Base-by-base conservation (phyloP, 331 rosid species). In the Quercus phellos region DNA sequence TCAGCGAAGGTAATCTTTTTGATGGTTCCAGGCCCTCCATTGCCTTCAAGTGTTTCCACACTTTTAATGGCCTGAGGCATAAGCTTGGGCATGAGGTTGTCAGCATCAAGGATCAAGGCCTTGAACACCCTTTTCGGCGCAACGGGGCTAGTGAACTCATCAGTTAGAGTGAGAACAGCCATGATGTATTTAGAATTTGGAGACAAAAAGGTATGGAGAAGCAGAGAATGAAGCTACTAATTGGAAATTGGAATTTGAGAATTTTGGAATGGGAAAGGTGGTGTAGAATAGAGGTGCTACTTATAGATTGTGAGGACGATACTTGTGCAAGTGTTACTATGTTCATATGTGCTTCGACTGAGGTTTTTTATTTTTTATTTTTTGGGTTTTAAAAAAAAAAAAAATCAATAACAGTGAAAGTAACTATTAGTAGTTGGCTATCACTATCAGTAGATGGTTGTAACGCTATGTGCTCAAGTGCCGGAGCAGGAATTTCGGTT, bases 11-110 rank as follows among this genome's bases (percentile, higher is more conserved):
- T 19, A 61, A 55, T 53, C 63, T 26, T 73, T 34, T 56, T 19
- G 3, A 79, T 38, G 61, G 88, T 74, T 61, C 93, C 93, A 14
- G 74, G 78, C 0, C 90, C 90, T 0, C 93, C 90, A 68, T 85
- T 69, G 69, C 89, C 90, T 76, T 83, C 85, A 17, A 87, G 5
- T 43, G 73, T 59, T 29, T 87, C 85, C 5, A 74, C 0, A 4
- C 70, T 43, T 58, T 81, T 46, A 4, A 84, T 24, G 18, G 81
- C 84, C 35, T 77, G 74, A 1, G 93, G 90, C 2, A 69, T 72
- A 18, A 85, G 68, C 77, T 81, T 87, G 16, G 89, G 84, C 63
- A 83, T 55, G 29, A 89, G 88, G 13, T 74, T 69, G 72, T 81
- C 90, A 2, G 73, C 89, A 14, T 87, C 89, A 30, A 85, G 26